Evolutionary conservation across 2,329 filamentous ascomycete genomes (phyloP).

Genomic region (Ceratocystis albifundus): DNA sequence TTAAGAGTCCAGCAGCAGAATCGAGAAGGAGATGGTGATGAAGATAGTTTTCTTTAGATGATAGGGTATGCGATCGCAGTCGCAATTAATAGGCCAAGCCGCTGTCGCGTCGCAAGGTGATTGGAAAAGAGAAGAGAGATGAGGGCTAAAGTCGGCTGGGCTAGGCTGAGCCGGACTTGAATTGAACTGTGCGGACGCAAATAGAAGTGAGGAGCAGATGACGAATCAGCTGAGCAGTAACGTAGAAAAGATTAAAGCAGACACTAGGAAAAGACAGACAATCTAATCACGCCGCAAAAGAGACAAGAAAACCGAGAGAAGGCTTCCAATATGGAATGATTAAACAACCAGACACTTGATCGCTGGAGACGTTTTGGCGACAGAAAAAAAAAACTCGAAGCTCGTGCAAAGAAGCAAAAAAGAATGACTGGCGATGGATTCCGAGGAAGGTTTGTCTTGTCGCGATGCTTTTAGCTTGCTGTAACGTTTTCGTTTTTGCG

Average conservation of each 20-base stretch:
- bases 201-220: background rate
- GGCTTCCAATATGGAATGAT: background rate
- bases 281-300: background rate
- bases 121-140: background rate
- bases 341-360: background rate
- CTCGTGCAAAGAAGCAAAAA: background rate
- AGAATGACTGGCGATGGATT: background rate
- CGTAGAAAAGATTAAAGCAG: background rate
- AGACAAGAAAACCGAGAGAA: background rate
- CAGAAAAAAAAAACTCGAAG: background rate
- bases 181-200: background rate
- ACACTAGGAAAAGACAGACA: background rate
- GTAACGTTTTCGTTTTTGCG: background rate
- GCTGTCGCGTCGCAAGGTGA: conserved; percentile 3
- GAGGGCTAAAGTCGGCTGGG: background rate
- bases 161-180: background rate
- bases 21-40: background rate
- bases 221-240: background rate
- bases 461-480: background rate
- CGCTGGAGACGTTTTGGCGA: background rate
- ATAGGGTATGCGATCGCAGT: background rate
- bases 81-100: background rate
- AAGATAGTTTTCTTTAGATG: background rate
- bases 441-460: background rate
- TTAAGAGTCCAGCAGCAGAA: background rate